phyloP scores from a whole-genome alignment of 2,329 filamentous ascomycete species.

The Stagonosporopsis tanaceti region DNA sequence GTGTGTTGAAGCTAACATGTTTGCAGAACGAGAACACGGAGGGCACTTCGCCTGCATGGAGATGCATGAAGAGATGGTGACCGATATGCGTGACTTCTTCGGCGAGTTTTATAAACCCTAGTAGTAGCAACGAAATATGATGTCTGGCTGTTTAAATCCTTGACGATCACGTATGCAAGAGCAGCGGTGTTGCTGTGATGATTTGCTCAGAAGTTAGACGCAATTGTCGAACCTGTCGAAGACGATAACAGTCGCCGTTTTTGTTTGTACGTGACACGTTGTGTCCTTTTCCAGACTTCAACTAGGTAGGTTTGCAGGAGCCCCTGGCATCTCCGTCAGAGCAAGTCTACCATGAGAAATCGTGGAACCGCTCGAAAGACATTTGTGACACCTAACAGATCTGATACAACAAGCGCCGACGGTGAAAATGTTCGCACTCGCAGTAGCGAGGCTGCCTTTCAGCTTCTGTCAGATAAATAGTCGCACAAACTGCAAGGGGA shows the following conservation, averaged over 20 bases:
- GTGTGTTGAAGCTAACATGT: constrained; percentile 7
- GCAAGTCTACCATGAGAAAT: too few relatives aligned
- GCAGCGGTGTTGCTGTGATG: too few relatives aligned
- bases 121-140: neutral
- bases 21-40: constrained; percentile 29
- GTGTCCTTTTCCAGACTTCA: too few relatives aligned
- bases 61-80: constrained; percentile 34
- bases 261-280: too few relatives aligned
- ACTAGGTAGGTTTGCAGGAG: too few relatives aligned
- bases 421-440: neutral
- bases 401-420: neutral
- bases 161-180: neutral
- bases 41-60: constrained; percentile 42
- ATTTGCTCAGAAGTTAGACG: too few relatives aligned
- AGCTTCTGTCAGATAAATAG: constrained; percentile 4
- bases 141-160: neutral
- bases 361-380: neutral
- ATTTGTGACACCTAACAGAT: neutral
- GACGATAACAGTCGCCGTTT: too few relatives aligned
- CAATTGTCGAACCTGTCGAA: too few relatives aligned
- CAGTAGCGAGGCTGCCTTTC: neutral
- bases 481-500: constrained; percentile 12
- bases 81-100: constrained; percentile 36
- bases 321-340: too few relatives aligned
- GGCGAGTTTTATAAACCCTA: constrained; percentile 23